Evolutionary conservation across 164 flowering plant species (phyloP).

Genomic region (Berberis thunbergii): DNA sequence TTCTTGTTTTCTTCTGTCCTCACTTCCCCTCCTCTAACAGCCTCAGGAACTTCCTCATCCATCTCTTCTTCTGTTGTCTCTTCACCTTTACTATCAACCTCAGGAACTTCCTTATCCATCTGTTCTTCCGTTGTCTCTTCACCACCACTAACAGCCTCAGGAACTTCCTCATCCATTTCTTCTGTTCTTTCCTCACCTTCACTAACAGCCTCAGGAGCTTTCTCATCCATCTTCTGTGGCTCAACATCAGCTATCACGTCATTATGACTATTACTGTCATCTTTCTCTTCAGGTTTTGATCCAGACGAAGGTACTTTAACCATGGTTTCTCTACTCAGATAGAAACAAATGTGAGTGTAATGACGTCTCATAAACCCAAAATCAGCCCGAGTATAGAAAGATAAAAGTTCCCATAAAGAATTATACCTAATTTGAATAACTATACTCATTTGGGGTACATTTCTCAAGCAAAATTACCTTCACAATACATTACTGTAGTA

Average conservation of each 20-base stretch:
- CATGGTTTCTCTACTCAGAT: background rate
- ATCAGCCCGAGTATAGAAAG: no score
- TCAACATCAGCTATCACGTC: conserved; percentile 6
- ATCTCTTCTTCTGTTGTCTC: no score
- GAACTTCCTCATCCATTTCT: background rate
- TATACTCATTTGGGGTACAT: no score
- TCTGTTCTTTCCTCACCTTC: background rate
- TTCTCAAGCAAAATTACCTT: no score
- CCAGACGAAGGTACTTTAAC: background rate
- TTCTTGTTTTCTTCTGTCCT: no score
- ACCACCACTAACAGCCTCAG: background rate
- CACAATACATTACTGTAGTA: no score
- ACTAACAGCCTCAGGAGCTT: background rate
- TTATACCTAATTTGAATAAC: no score
- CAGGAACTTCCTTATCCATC: no score
- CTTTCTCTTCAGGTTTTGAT: conserved; percentile 2
- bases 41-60: no score
- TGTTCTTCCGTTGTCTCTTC: background rate
- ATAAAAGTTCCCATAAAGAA: no score
- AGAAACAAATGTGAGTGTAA: background rate
- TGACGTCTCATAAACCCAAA: background rate
- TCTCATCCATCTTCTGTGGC: conserved; percentile 2
- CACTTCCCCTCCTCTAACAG: no score
- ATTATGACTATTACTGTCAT: background rate
- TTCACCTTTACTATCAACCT: no score